phyloP scores from a whole-genome alignment of 805 yeast species.

The Saturnispora quitensis region DNA sequence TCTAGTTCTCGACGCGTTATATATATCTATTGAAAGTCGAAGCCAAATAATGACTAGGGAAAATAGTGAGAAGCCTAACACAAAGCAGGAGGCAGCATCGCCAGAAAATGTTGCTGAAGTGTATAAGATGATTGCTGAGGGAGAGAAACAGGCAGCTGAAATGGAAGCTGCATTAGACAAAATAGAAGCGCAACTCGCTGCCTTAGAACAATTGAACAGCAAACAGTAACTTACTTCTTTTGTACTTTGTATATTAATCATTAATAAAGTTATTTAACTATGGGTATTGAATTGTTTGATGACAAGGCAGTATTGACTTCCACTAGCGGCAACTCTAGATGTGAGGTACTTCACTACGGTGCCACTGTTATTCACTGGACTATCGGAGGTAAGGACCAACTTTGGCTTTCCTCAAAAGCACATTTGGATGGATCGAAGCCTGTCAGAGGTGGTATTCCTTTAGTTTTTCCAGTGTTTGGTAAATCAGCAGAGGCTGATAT shows the following conservation, averaged over 20 bases:
- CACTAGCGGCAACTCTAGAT: conserved; percentile 43
- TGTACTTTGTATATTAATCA: not conserved
- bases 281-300: conserved; percentile 63
- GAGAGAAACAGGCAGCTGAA: conserved; percentile 20
- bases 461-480: conserved; percentile 93
- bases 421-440: conserved; percentile 87
- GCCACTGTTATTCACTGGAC: conserved; percentile 87
- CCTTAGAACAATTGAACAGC: conserved; percentile 27
- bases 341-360: conserved; percentile 73
- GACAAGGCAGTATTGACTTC: conserved; percentile 44
- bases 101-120: conserved; percentile 7
- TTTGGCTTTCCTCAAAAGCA: conserved; percentile 76
- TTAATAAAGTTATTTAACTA: conserved; percentile 16
- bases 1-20: not conserved
- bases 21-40: not conserved
- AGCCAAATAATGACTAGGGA: not conserved
- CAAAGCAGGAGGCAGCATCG: not conserved
- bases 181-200: conserved; percentile 56
- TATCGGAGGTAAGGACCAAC: conserved; percentile 60
- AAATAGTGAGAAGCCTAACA: not conserved
- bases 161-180: conserved; percentile 58
- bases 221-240: not conserved
- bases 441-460: conserved; percentile 94
- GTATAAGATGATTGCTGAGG: conserved; percentile 6
- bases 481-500: conserved; percentile 54